phyloP scores from a whole-genome alignment of 768 basidiomycete genomes.

The Boletus rex-veris region DNA sequence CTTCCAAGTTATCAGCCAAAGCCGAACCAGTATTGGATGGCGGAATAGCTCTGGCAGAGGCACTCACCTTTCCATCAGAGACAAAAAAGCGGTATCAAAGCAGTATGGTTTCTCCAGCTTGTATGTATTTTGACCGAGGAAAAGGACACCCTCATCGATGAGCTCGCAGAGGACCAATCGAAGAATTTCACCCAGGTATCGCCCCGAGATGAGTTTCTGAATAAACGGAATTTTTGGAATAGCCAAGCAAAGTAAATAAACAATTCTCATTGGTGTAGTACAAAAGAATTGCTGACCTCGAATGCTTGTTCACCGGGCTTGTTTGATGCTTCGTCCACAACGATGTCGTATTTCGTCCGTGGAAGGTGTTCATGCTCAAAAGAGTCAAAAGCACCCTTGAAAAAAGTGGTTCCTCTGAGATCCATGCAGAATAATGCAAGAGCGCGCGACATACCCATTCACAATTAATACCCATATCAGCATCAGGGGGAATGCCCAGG shows the following conservation, averaged over 20 bases:
- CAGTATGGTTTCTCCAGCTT: constrained; percentile 92
- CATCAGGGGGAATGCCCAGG: constrained; percentile 61
- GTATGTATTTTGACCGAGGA: constrained; percentile 98
- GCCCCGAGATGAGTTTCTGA: constrained; percentile 92
- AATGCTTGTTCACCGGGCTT: constrained; percentile 96
- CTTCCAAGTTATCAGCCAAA: constrained; percentile 36
- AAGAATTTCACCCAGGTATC: constrained; percentile 94
- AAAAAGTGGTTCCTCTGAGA: not conserved
- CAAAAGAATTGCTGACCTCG: constrained; percentile 49
- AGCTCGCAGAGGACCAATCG: constrained; percentile 94
- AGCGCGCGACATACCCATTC: constrained; percentile 69
- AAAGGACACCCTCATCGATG: constrained; percentile 94
- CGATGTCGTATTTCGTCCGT: constrained; percentile 89
- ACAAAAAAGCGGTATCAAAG: constrained; percentile 96
- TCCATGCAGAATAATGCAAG: not conserved
- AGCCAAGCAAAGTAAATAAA: not conserved
- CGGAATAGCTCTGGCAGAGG: not conserved
- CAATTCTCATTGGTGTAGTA: not conserved
- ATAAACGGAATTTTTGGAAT: not conserved
- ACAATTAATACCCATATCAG: constrained; percentile 93
- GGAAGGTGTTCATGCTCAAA: constrained; percentile 93
- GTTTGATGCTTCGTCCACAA: constrained; percentile 91
- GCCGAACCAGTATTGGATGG: not conserved
- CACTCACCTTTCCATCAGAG: constrained; percentile 86
- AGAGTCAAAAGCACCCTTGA: constrained; percentile 94